Evolutionary conservation across 2,329 filamentous ascomycete genomes (phyloP).

Genomic region (Colletotrichum endophyticum): DNA sequence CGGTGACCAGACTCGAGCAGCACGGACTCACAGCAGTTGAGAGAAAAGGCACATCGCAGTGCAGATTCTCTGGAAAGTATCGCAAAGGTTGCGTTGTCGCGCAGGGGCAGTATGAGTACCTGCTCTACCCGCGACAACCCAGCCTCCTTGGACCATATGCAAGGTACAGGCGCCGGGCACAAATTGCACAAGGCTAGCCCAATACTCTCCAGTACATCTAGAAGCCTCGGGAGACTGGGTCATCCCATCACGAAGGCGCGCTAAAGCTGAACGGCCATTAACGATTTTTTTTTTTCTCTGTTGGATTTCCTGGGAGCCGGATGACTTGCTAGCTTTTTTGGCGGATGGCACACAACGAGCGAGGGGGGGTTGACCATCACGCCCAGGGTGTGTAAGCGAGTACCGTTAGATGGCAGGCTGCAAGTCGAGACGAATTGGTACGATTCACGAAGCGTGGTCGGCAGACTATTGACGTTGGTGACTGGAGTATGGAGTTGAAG

Average conservation of each 20-base stretch:
- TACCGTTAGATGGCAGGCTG: neutral
- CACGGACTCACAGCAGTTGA: neutral
- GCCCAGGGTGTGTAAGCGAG: neutral
- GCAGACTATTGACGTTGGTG: neutral
- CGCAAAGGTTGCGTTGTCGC: neutral
- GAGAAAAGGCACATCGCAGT: neutral
- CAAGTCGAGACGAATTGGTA: neutral
- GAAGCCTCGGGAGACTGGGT: constrained; percentile 15
- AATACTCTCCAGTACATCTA: constrained; percentile 8
- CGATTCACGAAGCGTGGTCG: neutral
- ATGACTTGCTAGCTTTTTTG: constrained; percentile 7
- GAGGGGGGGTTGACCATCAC: neutral
- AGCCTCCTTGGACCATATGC: constrained; percentile 12
- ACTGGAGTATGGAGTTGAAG: neutral
- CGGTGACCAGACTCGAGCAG: neutral
- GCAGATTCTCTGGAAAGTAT: neutral
- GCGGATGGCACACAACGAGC: neutral
- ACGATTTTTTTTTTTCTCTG: neutral
- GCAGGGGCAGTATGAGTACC: neutral
- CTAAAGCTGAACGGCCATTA: constrained; percentile 10
- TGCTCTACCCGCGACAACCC: constrained; percentile 13
- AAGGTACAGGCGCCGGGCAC: constrained; percentile 18
- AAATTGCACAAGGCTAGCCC: constrained; percentile 20
- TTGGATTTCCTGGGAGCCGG: neutral
- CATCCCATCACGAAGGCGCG: constrained; percentile 6